These are phyloP conservation scores for Aplosporella prunicola DNA, from an alignment of 2,329 filamentous ascomycete genomes.

Conservation along the genomic window DNA sequence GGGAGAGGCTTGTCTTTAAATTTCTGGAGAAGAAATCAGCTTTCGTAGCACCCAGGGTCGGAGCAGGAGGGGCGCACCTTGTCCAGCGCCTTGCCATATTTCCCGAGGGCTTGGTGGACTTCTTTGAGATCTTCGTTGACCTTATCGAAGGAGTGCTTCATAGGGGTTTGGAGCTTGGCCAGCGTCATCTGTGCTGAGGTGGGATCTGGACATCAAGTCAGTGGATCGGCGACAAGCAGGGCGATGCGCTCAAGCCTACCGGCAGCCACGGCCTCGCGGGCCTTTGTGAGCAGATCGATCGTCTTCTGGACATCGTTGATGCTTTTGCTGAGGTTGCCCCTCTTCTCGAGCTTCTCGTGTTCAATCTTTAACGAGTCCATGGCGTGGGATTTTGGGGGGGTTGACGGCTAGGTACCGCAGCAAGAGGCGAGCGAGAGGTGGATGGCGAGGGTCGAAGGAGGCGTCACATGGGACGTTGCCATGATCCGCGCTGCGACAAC, in stretches of 20 bases:
- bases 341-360: constrained; percentile 60
- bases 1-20: constrained; percentile 56
- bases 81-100: constrained; percentile 77
- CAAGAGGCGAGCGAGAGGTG: not conserved
- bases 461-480: constrained; percentile 9
- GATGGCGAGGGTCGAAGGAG: not conserved
- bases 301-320: constrained; percentile 75
- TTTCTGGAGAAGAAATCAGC: constrained; percentile 35
- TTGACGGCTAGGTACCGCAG: constrained; percentile 1
- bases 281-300: constrained; percentile 64
- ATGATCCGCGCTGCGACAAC: constrained; percentile 7
- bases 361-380: constrained; percentile 65
- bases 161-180: constrained; percentile 74
- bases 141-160: constrained; percentile 70
- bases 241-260: constrained; percentile 41
- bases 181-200: constrained; percentile 64
- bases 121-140: constrained; percentile 76
- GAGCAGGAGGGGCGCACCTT: constrained; percentile 44
- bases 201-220: constrained; percentile 44
- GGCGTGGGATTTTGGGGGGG: constrained; percentile 2
- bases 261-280: constrained; percentile 62
- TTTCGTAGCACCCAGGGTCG: constrained; percentile 2
- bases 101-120: constrained; percentile 70
- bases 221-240: constrained; percentile 21
- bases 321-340: constrained; percentile 58